A percentile compares a stretch with the other conserved stretches of the same genome.
Evolutionary conservation across 208 protist species (phyloP).

Genomic region (Trypanosoma cruzi): DNA sequence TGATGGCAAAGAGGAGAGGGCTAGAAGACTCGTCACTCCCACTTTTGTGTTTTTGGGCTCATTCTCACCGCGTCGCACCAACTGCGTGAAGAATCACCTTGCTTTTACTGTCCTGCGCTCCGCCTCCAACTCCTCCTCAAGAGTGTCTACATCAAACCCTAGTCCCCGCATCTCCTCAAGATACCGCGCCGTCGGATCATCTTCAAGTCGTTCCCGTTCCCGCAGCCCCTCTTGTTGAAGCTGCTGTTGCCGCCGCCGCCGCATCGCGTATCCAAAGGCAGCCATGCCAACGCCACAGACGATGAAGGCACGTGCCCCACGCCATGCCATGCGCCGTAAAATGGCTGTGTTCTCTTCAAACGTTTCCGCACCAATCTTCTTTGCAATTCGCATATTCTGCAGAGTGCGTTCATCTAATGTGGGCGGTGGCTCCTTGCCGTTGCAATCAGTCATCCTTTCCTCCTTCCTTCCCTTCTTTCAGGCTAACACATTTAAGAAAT

Average conservation of each 20-base stretch:
- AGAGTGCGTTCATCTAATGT: slow-evolving; percentile 46
- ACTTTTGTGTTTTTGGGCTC: too few relatives aligned
- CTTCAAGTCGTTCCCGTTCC: neutral
- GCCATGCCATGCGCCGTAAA: slow-evolving; percentile 59
- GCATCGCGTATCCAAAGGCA: slow-evolving; percentile 55
- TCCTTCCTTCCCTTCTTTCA: neutral
- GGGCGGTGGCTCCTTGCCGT: neutral
- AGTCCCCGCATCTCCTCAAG: slow-evolving; percentile 82
- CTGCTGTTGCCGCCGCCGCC: slow-evolving; percentile 14
- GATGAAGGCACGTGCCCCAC: slow-evolving; percentile 67
- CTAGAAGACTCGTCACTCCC: too few relatives aligned
- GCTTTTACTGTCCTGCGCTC: slow-evolving; percentile 32
- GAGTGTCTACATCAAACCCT: slow-evolving; percentile 82
- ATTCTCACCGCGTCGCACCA: neutral
- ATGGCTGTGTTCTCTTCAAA: slow-evolving; percentile 86
- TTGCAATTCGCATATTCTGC: slow-evolving; percentile 55
- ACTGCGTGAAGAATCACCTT: neutral
- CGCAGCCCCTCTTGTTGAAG: slow-evolving; percentile 4
- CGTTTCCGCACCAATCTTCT: slow-evolving; percentile 55
- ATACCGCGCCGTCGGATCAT: slow-evolving; percentile 72
- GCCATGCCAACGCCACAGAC: slow-evolving; percentile 57
- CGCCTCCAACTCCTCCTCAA: slow-evolving; percentile 74
- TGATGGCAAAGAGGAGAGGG: too few relatives aligned
- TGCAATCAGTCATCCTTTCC: neutral
- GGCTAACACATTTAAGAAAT: too few relatives aligned